A percentile compares a stretch with the other conserved stretches of the same genome.
Evolutionary conservation across 2,329 filamentous ascomycete genomes (phyloP).

Genomic region (Cadophora malorum): DNA sequence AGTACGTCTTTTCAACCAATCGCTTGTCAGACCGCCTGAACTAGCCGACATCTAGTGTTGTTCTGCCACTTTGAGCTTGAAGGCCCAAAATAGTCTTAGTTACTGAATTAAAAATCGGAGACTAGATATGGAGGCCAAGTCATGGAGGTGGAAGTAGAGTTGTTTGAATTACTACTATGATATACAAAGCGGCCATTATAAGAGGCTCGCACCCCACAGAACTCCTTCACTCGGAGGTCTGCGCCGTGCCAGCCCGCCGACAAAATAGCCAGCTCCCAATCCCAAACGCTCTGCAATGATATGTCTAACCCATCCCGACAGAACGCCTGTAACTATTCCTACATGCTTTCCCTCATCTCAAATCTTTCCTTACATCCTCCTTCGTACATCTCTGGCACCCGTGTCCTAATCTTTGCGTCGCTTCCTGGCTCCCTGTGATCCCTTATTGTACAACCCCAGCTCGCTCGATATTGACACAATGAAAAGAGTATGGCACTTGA

Average conservation of each 20-base stretch:
- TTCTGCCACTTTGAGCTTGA: too few relatives aligned
- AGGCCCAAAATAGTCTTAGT: too few relatives aligned
- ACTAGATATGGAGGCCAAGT: background rate
- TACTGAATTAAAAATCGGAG: too few relatives aligned
- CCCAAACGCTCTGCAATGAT: constrained; percentile 36
- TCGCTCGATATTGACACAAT: constrained; percentile 18
- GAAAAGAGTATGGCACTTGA: constrained; percentile 21
- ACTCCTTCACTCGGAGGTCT: too few relatives aligned
- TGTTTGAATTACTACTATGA: constrained; percentile 26
- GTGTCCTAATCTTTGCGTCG: background rate
- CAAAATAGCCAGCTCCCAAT: constrained; percentile 13
- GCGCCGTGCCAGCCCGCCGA: too few relatives aligned
- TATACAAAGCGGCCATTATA: constrained; percentile 15
- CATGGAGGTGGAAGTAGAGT: constrained; percentile 28
- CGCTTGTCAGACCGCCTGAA: constrained; percentile 8
- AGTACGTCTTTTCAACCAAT: constrained; percentile 10
- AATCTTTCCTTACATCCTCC: background rate
- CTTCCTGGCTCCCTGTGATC: background rate
- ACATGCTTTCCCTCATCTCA: constrained; percentile 7
- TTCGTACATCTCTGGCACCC: constrained; percentile 21
- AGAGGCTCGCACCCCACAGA: background rate
- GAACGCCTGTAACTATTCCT: constrained; percentile 34
- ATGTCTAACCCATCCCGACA: constrained; percentile 29
- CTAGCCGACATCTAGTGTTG: background rate
- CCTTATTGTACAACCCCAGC: constrained; percentile 26